Evolutionary conservation across 768 basidiomycete genomes (phyloP), one percentile per base, ranked within the genome.

Genomic region (Xerocomus spinulosus): DNA sequence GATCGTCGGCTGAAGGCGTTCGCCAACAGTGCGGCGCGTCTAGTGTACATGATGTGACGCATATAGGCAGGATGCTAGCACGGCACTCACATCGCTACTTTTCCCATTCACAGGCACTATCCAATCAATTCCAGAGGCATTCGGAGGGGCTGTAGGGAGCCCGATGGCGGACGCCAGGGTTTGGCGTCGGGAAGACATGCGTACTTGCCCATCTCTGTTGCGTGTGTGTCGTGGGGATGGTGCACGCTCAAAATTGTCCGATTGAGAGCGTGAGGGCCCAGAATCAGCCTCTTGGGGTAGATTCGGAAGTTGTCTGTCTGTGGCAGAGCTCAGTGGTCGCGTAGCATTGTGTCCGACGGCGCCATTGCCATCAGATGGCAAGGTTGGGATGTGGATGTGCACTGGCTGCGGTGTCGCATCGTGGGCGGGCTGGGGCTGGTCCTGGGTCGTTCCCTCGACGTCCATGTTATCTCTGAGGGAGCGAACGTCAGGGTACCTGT

Each of bases 1-100:
- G 3, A 85, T 59, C 0, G 82, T 86, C 4, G 80, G 79, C 15
- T 68, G 35, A 4, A 87, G 61, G 4, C 85, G 75, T 43, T 82
- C 77, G 9, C 70, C 69, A 0, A 82, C 62, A 0, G 76, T 77
- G 46, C 56, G 70, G 24, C 63, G 67, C 21, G 55, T 55, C 39
- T 65, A 38, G 20, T 32, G 23, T 32, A 30, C 13, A 21, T 32
- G 14, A 26, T 4, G 50, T 13, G 14, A 41, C 20, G 18, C 7
- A 28, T 25, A 3, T 21, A 18, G 26, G 5, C 9, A 37, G 7
- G 28, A 32, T 20, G n/a, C 4, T 3, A 28, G 28, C 21, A 23
- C 3, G 28, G 8, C 9, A 53, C 66, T 39, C 37, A 63, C 66
- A 4, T n/a, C n/a, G n/a, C 12, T 30, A 4, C 9, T 14, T 42